Percentiles rank a stretch among this genome's conserved stretches.
Evolutionary conservation across 768 basidiomycete species (phyloP).

Genomic region (Suillus placidus): DNA sequence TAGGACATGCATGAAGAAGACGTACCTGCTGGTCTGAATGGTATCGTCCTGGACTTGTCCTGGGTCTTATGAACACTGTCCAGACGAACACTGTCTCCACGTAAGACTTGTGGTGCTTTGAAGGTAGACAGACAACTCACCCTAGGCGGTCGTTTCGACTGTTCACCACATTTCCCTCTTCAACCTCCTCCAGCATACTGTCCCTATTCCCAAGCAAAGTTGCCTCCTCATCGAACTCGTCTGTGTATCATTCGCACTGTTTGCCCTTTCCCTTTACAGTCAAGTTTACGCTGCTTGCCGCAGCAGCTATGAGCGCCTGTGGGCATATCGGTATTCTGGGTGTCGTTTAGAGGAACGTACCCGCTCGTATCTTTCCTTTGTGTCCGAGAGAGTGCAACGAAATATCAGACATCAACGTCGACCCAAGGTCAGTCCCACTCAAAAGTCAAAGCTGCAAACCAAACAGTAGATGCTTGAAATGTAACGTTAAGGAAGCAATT

Average conservation of each 20-base stretch:
- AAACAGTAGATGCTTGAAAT: not conserved
- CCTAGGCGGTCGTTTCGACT: constrained; percentile 25
- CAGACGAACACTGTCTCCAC: constrained; percentile 21
- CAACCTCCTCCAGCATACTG: constrained; percentile 41
- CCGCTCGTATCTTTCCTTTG: constrained; percentile 48
- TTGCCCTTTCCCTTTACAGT: constrained; percentile 37
- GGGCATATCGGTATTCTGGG: constrained; percentile 30
- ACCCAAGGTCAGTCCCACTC: constrained; percentile 5
- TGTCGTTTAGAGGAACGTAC: constrained; percentile 46
- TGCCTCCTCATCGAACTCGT: constrained; percentile 65
- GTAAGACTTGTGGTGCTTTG: not conserved
- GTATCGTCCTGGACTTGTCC: constrained; percentile 77
- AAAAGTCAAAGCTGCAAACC: not conserved
- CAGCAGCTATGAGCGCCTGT: constrained; percentile 36
- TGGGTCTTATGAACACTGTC: constrained; percentile 26
- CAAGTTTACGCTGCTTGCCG: constrained; percentile 28
- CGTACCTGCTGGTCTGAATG: constrained; percentile 75
- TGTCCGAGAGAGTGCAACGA: constrained; percentile 64
- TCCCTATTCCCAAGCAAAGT: constrained; percentile 47
- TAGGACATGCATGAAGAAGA: constrained; percentile 1
- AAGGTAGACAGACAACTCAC: constrained; percentile 18
- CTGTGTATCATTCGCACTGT: constrained; percentile 52
- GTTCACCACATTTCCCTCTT: constrained; percentile 37
- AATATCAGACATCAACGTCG: constrained; percentile 65
- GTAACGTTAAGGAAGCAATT: not conserved